These are phyloP conservation scores for Lolium multiflorum DNA, from an alignment of 176 grass and related monocot species.

Conservation along the genomic window DNA sequence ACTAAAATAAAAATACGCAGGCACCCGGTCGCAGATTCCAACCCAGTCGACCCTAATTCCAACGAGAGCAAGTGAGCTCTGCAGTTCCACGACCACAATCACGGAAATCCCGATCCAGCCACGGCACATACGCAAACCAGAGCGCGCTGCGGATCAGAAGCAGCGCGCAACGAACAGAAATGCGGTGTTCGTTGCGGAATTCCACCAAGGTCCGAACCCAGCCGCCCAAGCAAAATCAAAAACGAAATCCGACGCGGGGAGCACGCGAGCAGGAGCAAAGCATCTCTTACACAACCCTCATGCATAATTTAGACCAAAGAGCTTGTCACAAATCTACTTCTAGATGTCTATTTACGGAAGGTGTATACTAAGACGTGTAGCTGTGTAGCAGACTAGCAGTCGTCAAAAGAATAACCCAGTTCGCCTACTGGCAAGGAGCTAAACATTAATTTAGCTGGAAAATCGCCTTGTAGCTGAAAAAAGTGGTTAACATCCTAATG, in stretches of 20 bases:
- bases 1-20: not conserved
- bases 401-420: not conserved
- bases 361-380: not conserved
- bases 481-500: not conserved
- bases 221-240: not conserved
- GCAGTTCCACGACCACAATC: not conserved
- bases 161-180: not conserved
- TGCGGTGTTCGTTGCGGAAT: not conserved
- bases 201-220: not conserved
- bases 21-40: not conserved
- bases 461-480: not conserved
- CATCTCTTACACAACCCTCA: not conserved
- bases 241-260: not conserved
- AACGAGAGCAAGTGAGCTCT: not conserved
- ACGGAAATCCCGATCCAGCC: not conserved
- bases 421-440: too few relatives aligned
- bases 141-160: not conserved
- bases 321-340: not conserved
- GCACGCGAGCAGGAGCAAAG: not conserved
- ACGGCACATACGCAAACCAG: not conserved
- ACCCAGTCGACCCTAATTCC: conserved; percentile 3
- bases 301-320: not conserved
- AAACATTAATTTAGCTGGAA: too few relatives aligned
- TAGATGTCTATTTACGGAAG: not conserved
- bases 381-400: not conserved